phyloP scores from a whole-genome alignment of 2,329 filamentous ascomycete species.

The Ilyonectria destructans region DNA sequence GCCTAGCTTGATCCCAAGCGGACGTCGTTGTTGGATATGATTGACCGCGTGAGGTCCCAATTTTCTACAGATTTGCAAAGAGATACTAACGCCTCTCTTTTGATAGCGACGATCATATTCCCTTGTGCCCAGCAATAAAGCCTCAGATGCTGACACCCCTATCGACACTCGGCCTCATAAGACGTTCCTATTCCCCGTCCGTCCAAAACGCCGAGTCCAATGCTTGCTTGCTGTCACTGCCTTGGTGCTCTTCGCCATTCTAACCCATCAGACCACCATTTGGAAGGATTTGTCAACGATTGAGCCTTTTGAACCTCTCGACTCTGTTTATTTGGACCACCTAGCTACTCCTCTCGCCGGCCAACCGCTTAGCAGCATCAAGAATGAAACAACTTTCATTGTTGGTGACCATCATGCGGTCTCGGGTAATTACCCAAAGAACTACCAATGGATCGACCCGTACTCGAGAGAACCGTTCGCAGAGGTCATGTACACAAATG shows the following conservation, averaged over 20 bases:
- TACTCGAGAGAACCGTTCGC: conserved; percentile 21
- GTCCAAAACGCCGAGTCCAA: background rate
- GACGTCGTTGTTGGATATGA: no score
- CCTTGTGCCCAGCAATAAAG: no score
- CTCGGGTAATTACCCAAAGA: conserved; percentile 11
- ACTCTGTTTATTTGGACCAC: background rate
- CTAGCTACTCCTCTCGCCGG: background rate
- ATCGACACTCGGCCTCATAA: background rate
- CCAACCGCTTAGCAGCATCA: background rate
- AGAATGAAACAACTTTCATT: conserved; percentile 12
- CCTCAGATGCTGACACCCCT: background rate
- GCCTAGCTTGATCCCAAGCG: no score
- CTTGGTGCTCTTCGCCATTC: background rate
- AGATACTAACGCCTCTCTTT: no score
- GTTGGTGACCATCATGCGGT: conserved; percentile 31
- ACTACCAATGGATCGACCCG: conserved; percentile 32
- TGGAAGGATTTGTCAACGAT: background rate
- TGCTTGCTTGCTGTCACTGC: background rate
- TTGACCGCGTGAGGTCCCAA: no score
- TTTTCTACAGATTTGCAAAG: no score
- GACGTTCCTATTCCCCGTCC: background rate
- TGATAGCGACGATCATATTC: no score
- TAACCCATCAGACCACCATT: background rate
- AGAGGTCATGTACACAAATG: conserved; percentile 19
- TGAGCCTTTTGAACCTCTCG: background rate